These are phyloP conservation scores for Ormosia emarginata DNA, from an alignment of 306 rosid genomes.

Conservation along the genomic window DNA sequence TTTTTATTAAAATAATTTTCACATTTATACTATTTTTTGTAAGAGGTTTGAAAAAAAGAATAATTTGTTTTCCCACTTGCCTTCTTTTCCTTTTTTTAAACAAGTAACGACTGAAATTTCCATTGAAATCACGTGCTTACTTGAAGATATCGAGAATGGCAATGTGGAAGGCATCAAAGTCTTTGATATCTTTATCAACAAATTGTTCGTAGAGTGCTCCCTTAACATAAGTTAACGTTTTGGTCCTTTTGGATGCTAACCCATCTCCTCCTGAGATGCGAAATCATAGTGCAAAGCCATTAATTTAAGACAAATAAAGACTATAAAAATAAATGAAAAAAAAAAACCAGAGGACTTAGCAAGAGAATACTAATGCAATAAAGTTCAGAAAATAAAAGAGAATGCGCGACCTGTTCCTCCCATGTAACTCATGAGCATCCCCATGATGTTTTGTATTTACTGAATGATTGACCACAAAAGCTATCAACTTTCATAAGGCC, in stretches of 20 bases:
- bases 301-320: neutral
- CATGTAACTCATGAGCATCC: slow-evolving; percentile 45
- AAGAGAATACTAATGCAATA: neutral
- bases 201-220: slow-evolving; percentile 39
- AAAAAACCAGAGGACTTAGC: neutral
- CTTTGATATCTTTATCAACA: neutral
- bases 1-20: neutral
- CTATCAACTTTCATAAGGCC: neutral
- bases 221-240: slow-evolving; percentile 3
- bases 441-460: slow-evolving; percentile 42
- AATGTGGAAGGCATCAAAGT: slow-evolving; percentile 30
- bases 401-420: slow-evolving; percentile 39
- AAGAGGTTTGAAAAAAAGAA: neutral
- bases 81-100: neutral
- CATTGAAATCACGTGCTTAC: slow-evolving; percentile 29
- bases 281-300: neutral
- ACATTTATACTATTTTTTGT: neutral
- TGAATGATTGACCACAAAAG: slow-evolving; percentile 2
- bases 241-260: slow-evolving; percentile 20
- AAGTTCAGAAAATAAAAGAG: neutral
- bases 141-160: slow-evolving; percentile 63
- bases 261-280: slow-evolving; percentile 36
- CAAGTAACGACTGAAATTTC: neutral
- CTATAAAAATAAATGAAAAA: too few species aligned
- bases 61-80: neutral